Evolutionary conservation across 768 basidiomycete species (phyloP), one percentile per base, ranked within the genome.

Genomic region (Rhodotorula taiwanensis): DNA sequence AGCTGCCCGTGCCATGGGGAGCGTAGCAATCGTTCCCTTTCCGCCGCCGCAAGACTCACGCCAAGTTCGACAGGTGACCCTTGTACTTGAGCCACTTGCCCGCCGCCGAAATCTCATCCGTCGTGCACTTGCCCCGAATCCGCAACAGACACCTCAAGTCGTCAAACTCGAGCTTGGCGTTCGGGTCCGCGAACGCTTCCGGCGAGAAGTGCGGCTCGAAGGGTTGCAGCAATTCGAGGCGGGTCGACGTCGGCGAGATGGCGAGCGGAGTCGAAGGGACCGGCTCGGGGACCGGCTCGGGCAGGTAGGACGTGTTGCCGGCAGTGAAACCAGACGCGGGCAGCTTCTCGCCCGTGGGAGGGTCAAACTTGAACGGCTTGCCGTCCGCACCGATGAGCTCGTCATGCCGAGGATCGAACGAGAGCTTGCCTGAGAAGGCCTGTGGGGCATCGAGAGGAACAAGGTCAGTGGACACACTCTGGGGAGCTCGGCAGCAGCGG

Each of bases 31-130:
- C n/a, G n/a, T n/a, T n/a, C n/a, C n/a, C n/a, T n/a, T n/a, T n/a
- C n/a, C n/a, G n/a, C n/a, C n/a, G n/a, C n/a, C 21, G 39, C 1
- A 15, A 21, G 30, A 59, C 67, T 42, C 34, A 69, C 67, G 62
- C 63, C 10, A 70, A 45, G 64, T 70, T 70, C 25, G 64, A 57
- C 0, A 68, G 55, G 49, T 71, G 67, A 36, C 78, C 95, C 76
- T 98, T 98, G 80, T 94, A 99, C 79, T 97, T 97, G 69, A 99
- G 78, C 95, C 95, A 99, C 39, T 92, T 89, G 4, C 95, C 95
- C 36, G 95, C 95, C 43, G 95, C 95, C 39, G 89, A 92, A 60
- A 98, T 99, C 74, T 98, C 95, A 73, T 99, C 95, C 23, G 95
- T 99, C 18, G 95, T 99, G 76, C 95, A 99, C 78, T 99, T 98